Evolutionary conservation across 208 protist genomes (phyloP).

Genomic region (Acanthamoeba triangularis): DNA sequence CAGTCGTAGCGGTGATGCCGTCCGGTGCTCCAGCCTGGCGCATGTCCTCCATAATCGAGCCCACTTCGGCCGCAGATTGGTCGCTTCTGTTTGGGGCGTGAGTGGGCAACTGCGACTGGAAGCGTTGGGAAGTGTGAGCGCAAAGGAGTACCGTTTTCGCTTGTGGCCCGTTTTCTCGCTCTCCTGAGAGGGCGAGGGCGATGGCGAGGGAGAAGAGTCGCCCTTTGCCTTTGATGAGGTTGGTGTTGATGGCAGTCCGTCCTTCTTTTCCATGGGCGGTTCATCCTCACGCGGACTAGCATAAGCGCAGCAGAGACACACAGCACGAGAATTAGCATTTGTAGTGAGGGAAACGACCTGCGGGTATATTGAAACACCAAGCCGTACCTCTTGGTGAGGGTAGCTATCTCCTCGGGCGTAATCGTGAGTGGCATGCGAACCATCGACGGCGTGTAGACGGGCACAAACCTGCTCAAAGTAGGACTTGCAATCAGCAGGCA

Average conservation of each 20-base stretch:
- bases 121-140: too few species aligned
- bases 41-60: conserved; percentile 39
- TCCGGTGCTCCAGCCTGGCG: background rate
- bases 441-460: background rate
- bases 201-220: conserved; percentile 24
- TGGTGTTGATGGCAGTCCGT: background rate
- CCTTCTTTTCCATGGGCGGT: background rate
- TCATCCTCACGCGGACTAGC: background rate
- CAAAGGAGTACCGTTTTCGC: background rate
- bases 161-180: background rate
- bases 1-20: background rate
- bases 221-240: background rate
- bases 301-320: background rate
- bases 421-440: conserved; percentile 40
- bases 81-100: background rate
- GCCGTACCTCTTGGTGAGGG: conserved; percentile 1
- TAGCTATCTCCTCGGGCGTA: conserved; percentile 30
- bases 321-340: background rate
- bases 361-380: background rate
- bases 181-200: background rate
- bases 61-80: conserved; percentile 29
- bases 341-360: background rate
- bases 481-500: too few species aligned
- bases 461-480: background rate
- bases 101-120: too few species aligned